Base-by-base conservation (phyloP, 2,329 filamentous ascomycete species). In the Alternaria brassicicola region DNA sequence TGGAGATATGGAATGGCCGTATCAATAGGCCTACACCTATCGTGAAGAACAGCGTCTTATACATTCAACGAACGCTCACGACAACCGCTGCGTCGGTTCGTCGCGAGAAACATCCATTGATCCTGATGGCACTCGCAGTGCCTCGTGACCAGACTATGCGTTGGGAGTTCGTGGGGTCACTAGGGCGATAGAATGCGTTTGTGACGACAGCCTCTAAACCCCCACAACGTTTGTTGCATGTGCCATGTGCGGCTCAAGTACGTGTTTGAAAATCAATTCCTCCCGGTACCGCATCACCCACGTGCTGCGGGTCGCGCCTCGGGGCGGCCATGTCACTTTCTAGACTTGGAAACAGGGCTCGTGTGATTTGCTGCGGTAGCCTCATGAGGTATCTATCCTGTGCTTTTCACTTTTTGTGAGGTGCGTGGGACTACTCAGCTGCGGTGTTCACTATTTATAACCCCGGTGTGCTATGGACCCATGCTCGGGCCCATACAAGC, bases 141-240 rank as follows among this genome's bases (percentile, higher is more conserved):
- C 31, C 79, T 81, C 51, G 73, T 69, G 62, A 70, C 73, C 42
- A 75, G 76, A 56, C 67, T 17, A 71, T 72, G 19, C 59, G 61
- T 65, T 67, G 60, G 59, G 19, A 25, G 36, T 45, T 46, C 53
- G 62, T 59, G 52, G 57, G 45, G 30, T 41, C 17, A 12, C 10
- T 51, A 33, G 13, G 12, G 52, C 26, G 55, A 36, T 57, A 43
- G 55, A 50, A 13, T n/a, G 47, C 47, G 50, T 55, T 51, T 30
- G 60, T 52, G 38, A 31, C 38, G 12, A n/a, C 19, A 17, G 47
- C 43, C 7, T 48, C 15, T 9, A 36, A 26, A 30, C 28, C 23
- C 25, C 33, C 7, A 17, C 35, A 7, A 42, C 42, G 46, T 52
- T 58, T 59, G 55, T 26, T 51, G 4, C 17, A 25, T 55, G 15